Evolutionary conservation across 1,139 yeast genomes (phyloP).

Genomic region (Candida sanyaensis): DNA sequence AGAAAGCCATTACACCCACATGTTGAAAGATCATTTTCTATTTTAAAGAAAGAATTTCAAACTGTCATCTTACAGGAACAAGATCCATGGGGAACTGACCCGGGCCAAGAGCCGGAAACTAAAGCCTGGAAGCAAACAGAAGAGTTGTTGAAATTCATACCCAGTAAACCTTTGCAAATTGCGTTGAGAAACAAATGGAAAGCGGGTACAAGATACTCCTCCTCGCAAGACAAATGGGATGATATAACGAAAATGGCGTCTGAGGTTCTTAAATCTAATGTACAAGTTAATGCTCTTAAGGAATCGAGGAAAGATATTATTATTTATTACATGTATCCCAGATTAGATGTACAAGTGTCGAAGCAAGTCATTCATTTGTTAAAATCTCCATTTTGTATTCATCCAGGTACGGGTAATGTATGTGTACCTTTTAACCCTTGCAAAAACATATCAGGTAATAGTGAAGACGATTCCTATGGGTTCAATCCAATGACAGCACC

Average conservation of each 20-base stretch:
- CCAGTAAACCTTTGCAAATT: constrained; percentile 57
- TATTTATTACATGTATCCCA: constrained; percentile 80
- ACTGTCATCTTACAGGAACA: constrained; percentile 75
- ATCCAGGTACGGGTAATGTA: constrained; percentile 95
- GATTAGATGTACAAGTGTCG: constrained; percentile 92
- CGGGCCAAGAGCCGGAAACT: constrained; percentile 16
- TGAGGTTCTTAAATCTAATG: constrained; percentile 45
- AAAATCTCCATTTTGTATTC: constrained; percentile 97
- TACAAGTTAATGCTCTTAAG: constrained; percentile 45
- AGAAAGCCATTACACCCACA: constrained; percentile 91
- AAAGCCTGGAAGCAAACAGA: constrained; percentile 46
- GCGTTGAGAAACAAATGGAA: constrained; percentile 54
- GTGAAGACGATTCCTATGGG: constrained; percentile 44
- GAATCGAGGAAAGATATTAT: constrained; percentile 87
- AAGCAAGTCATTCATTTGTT: constrained; percentile 86
- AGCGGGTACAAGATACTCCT: constrained; percentile 23
- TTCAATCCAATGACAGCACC: constrained; percentile 87
- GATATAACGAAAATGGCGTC: constrained; percentile 69
- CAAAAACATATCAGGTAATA: constrained; percentile 34
- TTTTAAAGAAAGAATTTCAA: constrained; percentile 64
- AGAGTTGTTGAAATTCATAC: constrained; percentile 59
- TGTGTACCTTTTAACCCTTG: constrained; percentile 89
- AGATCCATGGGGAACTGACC: constrained; percentile 65
- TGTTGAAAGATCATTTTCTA: constrained; percentile 69
- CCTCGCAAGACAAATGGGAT: constrained; percentile 68